Base-by-base conservation (phyloP, 1,139 yeast species). In the Blastobotrys illinoisensis region DNA sequence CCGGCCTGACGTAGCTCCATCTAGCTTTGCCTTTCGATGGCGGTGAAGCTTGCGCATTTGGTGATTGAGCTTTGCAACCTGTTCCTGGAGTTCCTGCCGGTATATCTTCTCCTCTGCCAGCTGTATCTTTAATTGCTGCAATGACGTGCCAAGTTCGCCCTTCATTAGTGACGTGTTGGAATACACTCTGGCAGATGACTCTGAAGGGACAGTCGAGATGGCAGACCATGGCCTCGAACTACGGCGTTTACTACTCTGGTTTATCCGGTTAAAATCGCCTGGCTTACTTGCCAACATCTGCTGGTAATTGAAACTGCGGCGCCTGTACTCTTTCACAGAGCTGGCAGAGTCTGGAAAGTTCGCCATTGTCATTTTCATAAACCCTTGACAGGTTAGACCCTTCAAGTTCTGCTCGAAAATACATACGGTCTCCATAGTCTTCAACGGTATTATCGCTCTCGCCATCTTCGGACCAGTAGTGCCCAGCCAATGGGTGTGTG, bases 391-490 rank as follows among this genome's bases (percentile, higher is more conserved):
- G 16, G 16, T 32, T n/a, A 32, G 40, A 11, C 3, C 40, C 14
- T 13, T 11, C 3, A 3, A 32, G 3, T 6, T 32, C 23, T 21
- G 4, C 6, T 21, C 40, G 13, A 11, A 32, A 13, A 13, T n/a
- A 32, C 40, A 13, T 32, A 32, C 40, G 14, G 46, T 50, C 52
- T 26, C 36, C 26, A 19, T 44, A 11, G 23, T 44, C 48, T 5
- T 24, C 36, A 4, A 26, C 26, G 7, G 21, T 18, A 24, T 18
- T 9, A n/a, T 40, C 46, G 16, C 45, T 32, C 18, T 40, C 46
- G 3, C 13, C 16, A 13, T 32, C 40, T n/a, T n/a, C 40, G 5
- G 40, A 11, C 40, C 40, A 32, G 40, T 32, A 32, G 13, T 32
- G 40, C 16, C 4, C 16, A 32, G 40, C 14, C 14, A 32, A 7